phyloP scores from a whole-genome alignment of 2,329 filamentous ascomycete species.

The Penicillium hesseltinei region DNA sequence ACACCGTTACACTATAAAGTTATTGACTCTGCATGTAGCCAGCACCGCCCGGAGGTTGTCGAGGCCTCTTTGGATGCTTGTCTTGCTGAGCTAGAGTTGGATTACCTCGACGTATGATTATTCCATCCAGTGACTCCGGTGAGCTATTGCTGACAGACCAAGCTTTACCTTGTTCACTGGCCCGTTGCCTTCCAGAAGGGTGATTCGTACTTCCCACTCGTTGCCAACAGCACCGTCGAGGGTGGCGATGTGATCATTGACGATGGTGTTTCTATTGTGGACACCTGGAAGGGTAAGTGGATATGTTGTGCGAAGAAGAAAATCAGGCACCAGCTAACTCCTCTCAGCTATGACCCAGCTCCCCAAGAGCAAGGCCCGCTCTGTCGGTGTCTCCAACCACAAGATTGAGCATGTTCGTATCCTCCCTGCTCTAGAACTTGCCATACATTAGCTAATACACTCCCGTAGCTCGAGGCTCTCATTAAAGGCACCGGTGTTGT shows the following conservation, averaged over 20 bases:
- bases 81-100: conserved; percentile 52
- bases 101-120: conserved; percentile 53
- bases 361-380: conserved; percentile 42
- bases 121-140: conserved; percentile 9
- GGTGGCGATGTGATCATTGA: conserved; percentile 47
- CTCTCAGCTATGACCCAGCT: conserved; percentile 43
- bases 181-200: conserved; percentile 43
- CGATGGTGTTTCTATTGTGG: conserved; percentile 40
- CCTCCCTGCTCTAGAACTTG: neutral
- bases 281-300: conserved; percentile 43
- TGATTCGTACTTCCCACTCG: conserved; percentile 48
- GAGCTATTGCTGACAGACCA: conserved; percentile 3
- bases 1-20: too few species aligned
- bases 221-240: conserved; percentile 35
- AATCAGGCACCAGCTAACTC: neutral
- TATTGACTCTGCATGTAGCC: conserved; percentile 17
- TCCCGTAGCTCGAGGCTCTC: conserved; percentile 50
- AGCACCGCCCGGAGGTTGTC: conserved; percentile 52
- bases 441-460: neutral
- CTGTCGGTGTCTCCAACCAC: conserved; percentile 47
- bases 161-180: conserved; percentile 49
- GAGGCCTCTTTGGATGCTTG: conserved; percentile 51
- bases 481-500: conserved; percentile 56
- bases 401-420: conserved; percentile 35
- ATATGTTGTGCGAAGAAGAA: too few species aligned